Percentiles rank a stretch among this genome's conserved stretches.
phyloP scores from a whole-genome alignment of 345 rosid species.

The Melastoma malabathricum region DNA sequence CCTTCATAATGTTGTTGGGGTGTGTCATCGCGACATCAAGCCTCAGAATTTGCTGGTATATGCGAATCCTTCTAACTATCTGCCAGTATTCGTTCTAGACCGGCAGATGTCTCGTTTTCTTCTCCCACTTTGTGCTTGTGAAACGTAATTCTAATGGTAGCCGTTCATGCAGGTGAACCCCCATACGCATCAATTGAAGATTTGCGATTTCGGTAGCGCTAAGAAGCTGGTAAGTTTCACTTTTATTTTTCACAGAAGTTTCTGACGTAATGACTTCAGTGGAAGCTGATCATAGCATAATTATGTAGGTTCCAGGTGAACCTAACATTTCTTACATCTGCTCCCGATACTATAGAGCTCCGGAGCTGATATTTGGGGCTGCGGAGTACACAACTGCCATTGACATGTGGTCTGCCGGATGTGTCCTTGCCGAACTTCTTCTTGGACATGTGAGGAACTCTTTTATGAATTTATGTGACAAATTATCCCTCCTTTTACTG shows the following conservation, averaged over 20 bases:
- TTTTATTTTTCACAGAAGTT: constrained; percentile 1
- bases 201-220: constrained; percentile 98
- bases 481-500: neutral
- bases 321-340: constrained; percentile 95
- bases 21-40: constrained; percentile 96
- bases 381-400: constrained; percentile 91
- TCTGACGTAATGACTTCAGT: neutral
- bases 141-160: too few species aligned
- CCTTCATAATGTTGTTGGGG: constrained; percentile 77
- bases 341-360: constrained; percentile 96
- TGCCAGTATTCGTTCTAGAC: neutral
- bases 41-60: constrained; percentile 92
- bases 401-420: constrained; percentile 97
- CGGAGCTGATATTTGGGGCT: constrained; percentile 97
- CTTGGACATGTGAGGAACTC: constrained; percentile 58
- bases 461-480: neutral
- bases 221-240: constrained; percentile 76
- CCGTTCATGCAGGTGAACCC: constrained; percentile 58
- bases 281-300: neutral
- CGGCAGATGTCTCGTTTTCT: neutral
- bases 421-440: constrained; percentile 92
- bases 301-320: constrained; percentile 82
- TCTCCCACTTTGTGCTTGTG: too few species aligned
- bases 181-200: constrained; percentile 72
- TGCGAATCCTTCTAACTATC: constrained; percentile 10